Conservation (phyloP, 805 yeast species). For the Yarrowia sp. region DNA sequence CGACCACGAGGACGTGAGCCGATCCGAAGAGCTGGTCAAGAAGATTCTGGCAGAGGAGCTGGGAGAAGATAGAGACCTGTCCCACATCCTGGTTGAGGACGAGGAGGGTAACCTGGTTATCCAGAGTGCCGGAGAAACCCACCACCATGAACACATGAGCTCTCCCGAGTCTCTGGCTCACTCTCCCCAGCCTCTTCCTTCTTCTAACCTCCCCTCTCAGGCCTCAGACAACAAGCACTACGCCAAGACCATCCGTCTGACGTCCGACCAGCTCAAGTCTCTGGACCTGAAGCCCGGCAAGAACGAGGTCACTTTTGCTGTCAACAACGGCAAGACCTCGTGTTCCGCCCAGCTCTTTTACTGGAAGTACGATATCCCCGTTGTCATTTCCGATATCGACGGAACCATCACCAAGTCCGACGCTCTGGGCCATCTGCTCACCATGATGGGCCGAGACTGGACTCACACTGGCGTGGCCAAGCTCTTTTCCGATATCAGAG, state of each 20-base stretch:
- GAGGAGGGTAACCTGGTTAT: constrained; percentile 50
- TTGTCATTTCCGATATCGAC: constrained; percentile 95
- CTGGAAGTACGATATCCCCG: constrained; percentile 85
- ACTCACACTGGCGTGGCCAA: constrained; percentile 96
- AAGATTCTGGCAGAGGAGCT: constrained; percentile 80
- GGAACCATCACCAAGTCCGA: constrained; percentile 98
- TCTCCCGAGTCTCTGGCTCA: constrained; percentile 41
- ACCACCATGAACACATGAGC: constrained; percentile 27
- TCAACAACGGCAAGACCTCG: constrained; percentile 81
- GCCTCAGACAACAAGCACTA: constrained; percentile 51
- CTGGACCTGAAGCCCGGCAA: constrained; percentile 78
- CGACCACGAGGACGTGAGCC: constrained; percentile 75
- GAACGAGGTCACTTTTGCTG: constrained; percentile 78
- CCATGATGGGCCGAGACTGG: constrained; percentile 96
- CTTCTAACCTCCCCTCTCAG: constrained; percentile 40
- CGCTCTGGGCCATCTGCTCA: constrained; percentile 94
- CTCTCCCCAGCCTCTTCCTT: not conserved
- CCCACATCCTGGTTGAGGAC: constrained; percentile 48
- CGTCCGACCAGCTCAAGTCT: constrained; percentile 84
- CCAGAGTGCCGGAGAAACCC: constrained; percentile 40
- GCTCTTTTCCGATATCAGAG: constrained; percentile 81
- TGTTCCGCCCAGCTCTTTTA: constrained; percentile 75
- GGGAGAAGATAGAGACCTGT: constrained; percentile 48
- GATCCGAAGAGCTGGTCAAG: constrained; percentile 76
- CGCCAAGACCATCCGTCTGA: constrained; percentile 87